These are phyloP conservation scores for Xerocomellus chrysenteron DNA, from an alignment of 768 basidiomycete genomes.

Conservation along the genomic window DNA sequence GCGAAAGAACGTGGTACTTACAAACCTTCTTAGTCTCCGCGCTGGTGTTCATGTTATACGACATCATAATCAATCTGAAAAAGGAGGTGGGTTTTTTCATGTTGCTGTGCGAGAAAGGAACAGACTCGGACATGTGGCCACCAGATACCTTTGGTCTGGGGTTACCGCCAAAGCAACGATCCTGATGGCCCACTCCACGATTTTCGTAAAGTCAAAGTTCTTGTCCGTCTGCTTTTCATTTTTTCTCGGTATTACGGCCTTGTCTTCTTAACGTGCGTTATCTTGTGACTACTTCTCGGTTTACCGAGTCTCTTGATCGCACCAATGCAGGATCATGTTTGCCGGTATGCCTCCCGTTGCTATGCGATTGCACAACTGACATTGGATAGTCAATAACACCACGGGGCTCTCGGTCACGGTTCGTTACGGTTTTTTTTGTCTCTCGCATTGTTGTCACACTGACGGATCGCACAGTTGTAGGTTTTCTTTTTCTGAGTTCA, in stretches of 20 bases:
- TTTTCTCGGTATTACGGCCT: constrained; percentile 27
- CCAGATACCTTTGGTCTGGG: constrained; percentile 21
- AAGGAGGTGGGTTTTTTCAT: constrained; percentile 10
- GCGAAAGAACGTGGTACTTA: background rate
- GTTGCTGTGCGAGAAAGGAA: background rate
- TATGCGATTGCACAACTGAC: background rate
- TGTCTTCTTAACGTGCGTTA: constrained; percentile 19
- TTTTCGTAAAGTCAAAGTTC: background rate
- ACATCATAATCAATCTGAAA: constrained; percentile 20
- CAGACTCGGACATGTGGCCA: background rate
- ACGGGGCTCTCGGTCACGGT: constrained; percentile 19
- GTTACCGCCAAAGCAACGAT: background rate
- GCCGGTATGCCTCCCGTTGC: constrained; percentile 6
- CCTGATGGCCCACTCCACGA: background rate
- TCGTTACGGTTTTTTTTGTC: background rate
- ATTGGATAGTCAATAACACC: constrained; percentile 18
- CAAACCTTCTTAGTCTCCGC: constrained; percentile 12
- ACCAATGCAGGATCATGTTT: constrained; percentile 14
- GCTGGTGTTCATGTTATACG: constrained; percentile 18
- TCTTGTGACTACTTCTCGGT: background rate
- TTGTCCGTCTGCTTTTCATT: constrained; percentile 20
- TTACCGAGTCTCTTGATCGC: background rate
- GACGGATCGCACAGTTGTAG: constrained; percentile 16
- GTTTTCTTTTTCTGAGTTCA: background rate
- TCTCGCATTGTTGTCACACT: background rate